Conservation (phyloP, 1,284 basidiomycete genomes). For the Pseudozyma hubeiensis region DNA sequence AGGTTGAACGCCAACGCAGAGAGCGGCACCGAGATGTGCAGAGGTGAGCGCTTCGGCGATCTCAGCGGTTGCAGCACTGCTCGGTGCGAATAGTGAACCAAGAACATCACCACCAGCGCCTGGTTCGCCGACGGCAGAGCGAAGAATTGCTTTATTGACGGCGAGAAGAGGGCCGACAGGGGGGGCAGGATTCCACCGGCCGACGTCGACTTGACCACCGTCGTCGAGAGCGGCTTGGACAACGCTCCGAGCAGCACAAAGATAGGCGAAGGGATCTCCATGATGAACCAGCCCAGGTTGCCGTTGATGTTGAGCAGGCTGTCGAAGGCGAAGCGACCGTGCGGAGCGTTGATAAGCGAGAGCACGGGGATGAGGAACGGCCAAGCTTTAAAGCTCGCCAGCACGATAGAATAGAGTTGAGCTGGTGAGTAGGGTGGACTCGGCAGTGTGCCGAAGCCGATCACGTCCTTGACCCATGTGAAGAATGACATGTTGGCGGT, state of each 20-base stretch:
- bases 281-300: conserved; percentile 79
- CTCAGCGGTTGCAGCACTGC: conserved; percentile 84
- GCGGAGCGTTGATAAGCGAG: conserved; percentile 76
- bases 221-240: conserved; percentile 71
- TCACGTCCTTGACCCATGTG: conserved; percentile 43
- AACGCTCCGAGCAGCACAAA: conserved; percentile 69
- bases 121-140: conserved; percentile 71
- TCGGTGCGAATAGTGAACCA: conserved; percentile 85
- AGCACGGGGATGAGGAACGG: conserved; percentile 70
- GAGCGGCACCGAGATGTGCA: conserved; percentile 78
- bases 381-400: conserved; percentile 69
- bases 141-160: conserved; percentile 56
- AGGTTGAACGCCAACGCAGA: conserved; percentile 77
- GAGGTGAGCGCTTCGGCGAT: conserved; percentile 81
- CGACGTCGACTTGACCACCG: conserved; percentile 21
- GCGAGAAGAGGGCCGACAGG: conserved; percentile 58
- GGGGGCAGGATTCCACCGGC: conserved; percentile 17
- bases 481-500: conserved; percentile 21
- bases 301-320: conserved; percentile 63
- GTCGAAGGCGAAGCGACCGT: conserved; percentile 76
- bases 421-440: conserved; percentile 48
- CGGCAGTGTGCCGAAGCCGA: conserved; percentile 38
- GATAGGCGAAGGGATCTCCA: conserved; percentile 84
- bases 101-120: conserved; percentile 75
- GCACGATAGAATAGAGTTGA: conserved; percentile 52